A percentile compares a stretch with the other conserved stretches of the same genome.
phyloP scores from a whole-genome alignment of 805 yeast species.

The Lachancea lanzarotensis region DNA sequence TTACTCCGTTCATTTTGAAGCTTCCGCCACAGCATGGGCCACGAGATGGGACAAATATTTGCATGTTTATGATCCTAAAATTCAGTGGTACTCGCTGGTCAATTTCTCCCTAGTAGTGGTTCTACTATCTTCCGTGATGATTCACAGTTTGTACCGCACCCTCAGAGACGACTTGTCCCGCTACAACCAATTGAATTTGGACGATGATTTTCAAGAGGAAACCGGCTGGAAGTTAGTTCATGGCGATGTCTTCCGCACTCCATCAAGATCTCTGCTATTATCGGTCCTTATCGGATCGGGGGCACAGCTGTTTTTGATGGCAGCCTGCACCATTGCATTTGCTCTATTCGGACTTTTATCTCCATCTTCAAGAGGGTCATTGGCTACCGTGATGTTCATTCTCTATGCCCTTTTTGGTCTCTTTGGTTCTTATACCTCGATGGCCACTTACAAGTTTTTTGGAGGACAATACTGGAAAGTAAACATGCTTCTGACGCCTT shows the following conservation, averaged over 20 bases:
- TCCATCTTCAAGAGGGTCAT: constrained; percentile 91
- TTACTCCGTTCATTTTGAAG: constrained; percentile 72
- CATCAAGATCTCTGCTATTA: constrained; percentile 58
- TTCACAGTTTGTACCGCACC: constrained; percentile 71
- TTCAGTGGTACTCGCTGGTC: constrained; percentile 91
- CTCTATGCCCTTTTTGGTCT: constrained; percentile 75
- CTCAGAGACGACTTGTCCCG: constrained; percentile 78
- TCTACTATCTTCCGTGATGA: constrained; percentile 68
- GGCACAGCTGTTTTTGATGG: constrained; percentile 72
- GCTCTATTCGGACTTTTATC: constrained; percentile 87
- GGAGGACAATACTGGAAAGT: constrained; percentile 89
- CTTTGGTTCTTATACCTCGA: constrained; percentile 82
- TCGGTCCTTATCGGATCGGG: constrained; percentile 88
- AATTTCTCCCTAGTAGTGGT: constrained; percentile 80
- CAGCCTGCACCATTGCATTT: constrained; percentile 62
- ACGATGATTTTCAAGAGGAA: constrained; percentile 83
- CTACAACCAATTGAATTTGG: constrained; percentile 84
- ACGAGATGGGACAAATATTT: constrained; percentile 98
- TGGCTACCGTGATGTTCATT: constrained; percentile 83
- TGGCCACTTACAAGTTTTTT: constrained; percentile 77
- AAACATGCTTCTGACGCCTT: constrained; percentile 76
- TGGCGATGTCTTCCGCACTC: constrained; percentile 91
- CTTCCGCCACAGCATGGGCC: constrained; percentile 82
- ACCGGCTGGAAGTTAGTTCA: constrained; percentile 95
- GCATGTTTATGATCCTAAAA: constrained; percentile 84